A percentile compares a stretch with the other conserved stretches of the same genome.
Evolutionary conservation across 1,139 yeast species (phyloP).

Genomic region (Nadsonia commutata): DNA sequence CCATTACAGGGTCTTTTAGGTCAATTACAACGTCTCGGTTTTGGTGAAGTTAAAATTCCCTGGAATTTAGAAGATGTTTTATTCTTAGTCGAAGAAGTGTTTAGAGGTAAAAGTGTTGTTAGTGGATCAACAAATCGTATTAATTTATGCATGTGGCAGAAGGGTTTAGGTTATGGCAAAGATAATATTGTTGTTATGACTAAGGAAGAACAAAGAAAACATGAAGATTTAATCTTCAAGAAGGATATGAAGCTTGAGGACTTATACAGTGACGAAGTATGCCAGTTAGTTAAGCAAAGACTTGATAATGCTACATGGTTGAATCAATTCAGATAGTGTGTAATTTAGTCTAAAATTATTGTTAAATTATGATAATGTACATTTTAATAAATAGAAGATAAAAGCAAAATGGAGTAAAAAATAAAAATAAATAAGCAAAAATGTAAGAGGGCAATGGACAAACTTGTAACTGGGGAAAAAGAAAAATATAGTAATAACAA

Average conservation of each 20-base stretch:
- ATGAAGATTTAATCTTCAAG: conserved; percentile 56
- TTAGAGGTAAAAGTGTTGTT: conserved; percentile 79
- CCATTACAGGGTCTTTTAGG: conserved; percentile 60
- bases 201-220: conserved; percentile 68
- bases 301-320: conserved; percentile 63
- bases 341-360: no score
- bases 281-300: conserved; percentile 45
- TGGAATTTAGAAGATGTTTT: conserved; percentile 59
- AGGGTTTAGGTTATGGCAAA: conserved; percentile 30
- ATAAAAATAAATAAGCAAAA: no score
- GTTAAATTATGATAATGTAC: no score
- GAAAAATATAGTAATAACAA: no score
- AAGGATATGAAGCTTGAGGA: conserved; percentile 48
- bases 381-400: no score
- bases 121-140: conserved; percentile 73
- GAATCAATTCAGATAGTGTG: no score
- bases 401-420: no score
- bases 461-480: no score
- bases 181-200: conserved; percentile 81
- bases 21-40: conserved; percentile 39
- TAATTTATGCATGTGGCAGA: conserved; percentile 70
- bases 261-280: conserved; percentile 48
- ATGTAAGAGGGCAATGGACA: no score
- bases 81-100: conserved; percentile 82
- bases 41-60: conserved; percentile 35